Base-by-base conservation (phyloP, 768 basidiomycete species). In the Boletus subcaerulescens region DNA sequence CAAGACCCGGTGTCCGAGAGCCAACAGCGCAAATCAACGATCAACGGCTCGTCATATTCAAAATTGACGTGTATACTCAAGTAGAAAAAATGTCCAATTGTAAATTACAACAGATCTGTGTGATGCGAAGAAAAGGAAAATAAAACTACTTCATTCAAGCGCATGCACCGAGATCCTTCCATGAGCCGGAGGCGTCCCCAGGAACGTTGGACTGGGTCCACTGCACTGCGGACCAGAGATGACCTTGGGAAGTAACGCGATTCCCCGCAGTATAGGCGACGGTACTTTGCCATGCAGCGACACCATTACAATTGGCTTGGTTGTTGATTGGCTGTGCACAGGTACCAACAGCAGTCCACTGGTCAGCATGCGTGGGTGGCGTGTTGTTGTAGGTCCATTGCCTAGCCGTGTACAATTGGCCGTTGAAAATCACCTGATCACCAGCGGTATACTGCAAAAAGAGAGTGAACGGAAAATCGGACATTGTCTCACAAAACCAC, bases 301-400 rank as follows among this genome's bases (percentile, higher is more conserved):
- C 33, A 14, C 65, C 70, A 0, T 13, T 32, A 22, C 68, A 69
- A 8, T 58, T 57, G 1, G 33, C 69, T 51, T 59, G 32, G 26
- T 71, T 71, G 24, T 29, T 57, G 4, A 69, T 41, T 8, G 67
- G 67, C 53, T 54, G 67, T 7, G 24, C 4, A 12, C 67, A 68
- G 7, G 5, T 24, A 0, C 60, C 60, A 9, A 4, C 40, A 1
- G 32, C 1, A 0, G 18, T 20, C 69, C 67, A 71, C 13, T 62
- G 60, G 4, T 59, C 69, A 7, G 55, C 7, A 14, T 59, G 60
- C 0, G 44, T 1, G 1, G 50, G 39, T 0, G 68, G 70, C 0
- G 49, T 48, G 1, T 59, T 70, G 44, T 70, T 53, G 3, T 50
- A 69, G 0, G 59, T 61, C 70, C 68, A 69, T 10, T 69, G 70